phyloP scores from a whole-genome alignment of 2,329 filamentous ascomycete species.

The Aspergillus niger region DNA sequence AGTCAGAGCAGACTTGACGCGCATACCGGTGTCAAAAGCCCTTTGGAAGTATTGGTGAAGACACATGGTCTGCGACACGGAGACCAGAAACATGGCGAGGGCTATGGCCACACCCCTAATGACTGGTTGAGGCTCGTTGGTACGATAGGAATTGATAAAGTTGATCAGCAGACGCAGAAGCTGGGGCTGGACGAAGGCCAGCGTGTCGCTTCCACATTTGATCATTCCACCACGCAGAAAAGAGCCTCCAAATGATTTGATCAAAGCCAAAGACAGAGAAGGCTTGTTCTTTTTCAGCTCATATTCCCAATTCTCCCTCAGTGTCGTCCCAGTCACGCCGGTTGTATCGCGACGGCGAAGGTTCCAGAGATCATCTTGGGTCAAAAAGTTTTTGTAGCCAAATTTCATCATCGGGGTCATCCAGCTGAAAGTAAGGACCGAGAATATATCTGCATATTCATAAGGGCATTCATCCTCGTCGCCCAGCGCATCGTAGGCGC shows the following conservation, averaged over 20 bases:
- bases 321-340: slow-evolving; percentile 66
- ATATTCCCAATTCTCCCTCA: slow-evolving; percentile 74
- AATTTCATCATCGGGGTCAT: slow-evolving; percentile 98
- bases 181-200: slow-evolving; percentile 90
- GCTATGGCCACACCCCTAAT: slow-evolving; percentile 86
- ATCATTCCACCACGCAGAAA: slow-evolving; percentile 81
- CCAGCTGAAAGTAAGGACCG: slow-evolving; percentile 91
- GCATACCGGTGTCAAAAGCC: slow-evolving; percentile 93
- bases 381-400: slow-evolving; percentile 88
- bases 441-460: slow-evolving; percentile 93
- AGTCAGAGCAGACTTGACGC: slow-evolving; percentile 86
- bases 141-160: slow-evolving; percentile 77
- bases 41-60: slow-evolving; percentile 98
- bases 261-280: slow-evolving; percentile 83
- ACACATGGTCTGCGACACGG: slow-evolving; percentile 81
- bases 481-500: slow-evolving; percentile 67
- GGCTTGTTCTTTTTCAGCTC: slow-evolving; percentile 75
- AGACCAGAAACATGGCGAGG: slow-evolving; percentile 86
- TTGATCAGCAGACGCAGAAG: slow-evolving; percentile 79
- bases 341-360: slow-evolving; percentile 80
- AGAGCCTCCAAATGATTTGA: slow-evolving; percentile 79
- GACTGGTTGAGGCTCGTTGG: slow-evolving; percentile 68
- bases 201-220: slow-evolving; percentile 82
- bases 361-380: slow-evolving; percentile 95
- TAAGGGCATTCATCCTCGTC: slow-evolving; percentile 69